These are phyloP conservation scores for Calonectria pauciramosa DNA, from an alignment of 2,329 filamentous ascomycete genomes.

Conservation along the genomic window DNA sequence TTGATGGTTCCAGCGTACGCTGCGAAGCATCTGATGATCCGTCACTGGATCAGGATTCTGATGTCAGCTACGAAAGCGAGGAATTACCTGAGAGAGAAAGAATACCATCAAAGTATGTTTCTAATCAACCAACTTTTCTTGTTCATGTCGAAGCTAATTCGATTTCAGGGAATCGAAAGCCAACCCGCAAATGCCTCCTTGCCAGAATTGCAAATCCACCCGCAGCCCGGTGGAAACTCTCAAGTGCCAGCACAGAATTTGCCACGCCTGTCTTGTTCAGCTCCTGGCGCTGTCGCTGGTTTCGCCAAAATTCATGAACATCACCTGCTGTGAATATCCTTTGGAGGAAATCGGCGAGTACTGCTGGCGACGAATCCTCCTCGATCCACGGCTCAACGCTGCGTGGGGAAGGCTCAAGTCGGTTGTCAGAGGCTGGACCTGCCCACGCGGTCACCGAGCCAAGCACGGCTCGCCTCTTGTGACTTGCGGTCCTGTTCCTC, in stretches of 20 bases:
- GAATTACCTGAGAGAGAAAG: background rate
- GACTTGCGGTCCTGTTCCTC: background rate
- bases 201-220: background rate
- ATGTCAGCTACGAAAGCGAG: background rate
- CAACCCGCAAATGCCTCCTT: background rate
- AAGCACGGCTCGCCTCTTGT: background rate
- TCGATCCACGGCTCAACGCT: background rate
- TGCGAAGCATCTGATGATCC: background rate
- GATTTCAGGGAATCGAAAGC: background rate
- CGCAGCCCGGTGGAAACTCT: background rate
- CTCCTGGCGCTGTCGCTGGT: background rate
- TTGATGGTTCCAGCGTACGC: background rate
- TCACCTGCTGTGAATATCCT: background rate
- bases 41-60: background rate
- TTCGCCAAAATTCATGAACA: background rate
- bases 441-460: background rate
- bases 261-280: background rate
- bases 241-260: background rate
- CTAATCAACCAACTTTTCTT: too few relatives aligned
- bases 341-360: background rate
- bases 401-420: background rate
- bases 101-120: background rate
- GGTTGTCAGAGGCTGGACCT: background rate
- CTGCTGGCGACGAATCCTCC: background rate
- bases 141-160: too few relatives aligned